Evolutionary conservation across 139 green algal genomes (phyloP).

Genomic region (Gonium pectorale): DNA sequence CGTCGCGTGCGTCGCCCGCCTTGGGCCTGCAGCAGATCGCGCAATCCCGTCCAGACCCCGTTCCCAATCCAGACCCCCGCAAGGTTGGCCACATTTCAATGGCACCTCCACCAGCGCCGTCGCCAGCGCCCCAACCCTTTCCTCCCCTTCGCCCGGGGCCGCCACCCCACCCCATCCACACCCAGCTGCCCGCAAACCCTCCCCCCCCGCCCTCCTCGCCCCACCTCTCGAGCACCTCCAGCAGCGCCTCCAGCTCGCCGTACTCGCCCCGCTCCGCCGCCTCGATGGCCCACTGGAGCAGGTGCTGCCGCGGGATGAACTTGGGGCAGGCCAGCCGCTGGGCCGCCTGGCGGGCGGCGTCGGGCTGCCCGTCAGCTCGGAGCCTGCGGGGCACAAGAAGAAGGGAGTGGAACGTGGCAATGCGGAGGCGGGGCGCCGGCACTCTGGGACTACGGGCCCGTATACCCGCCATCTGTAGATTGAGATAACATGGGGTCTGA

Average conservation of each 20-base stretch:
- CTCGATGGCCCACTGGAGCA: constrained; percentile 84
- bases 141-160: background rate
- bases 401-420: too few relatives aligned
- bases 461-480: too few relatives aligned
- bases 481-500: too few relatives aligned
- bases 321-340: constrained; percentile 80
- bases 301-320: constrained; percentile 88
- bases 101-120: too few relatives aligned
- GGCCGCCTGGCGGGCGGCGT: constrained; percentile 54
- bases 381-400: constrained; percentile 60
- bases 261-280: constrained; percentile 76
- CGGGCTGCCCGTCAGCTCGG: constrained; percentile 58
- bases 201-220: background rate
- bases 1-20: too few relatives aligned
- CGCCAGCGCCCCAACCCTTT: too few relatives aligned
- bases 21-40: too few relatives aligned
- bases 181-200: background rate
- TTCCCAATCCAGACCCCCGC: too few relatives aligned
- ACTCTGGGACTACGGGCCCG: background rate
- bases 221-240: constrained; percentile 55
- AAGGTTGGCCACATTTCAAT: too few relatives aligned
- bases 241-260: constrained; percentile 58
- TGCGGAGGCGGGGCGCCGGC: too few relatives aligned
- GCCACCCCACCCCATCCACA: background rate
- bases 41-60: too few relatives aligned